Evolutionary conservation across 1,284 basidiomycete genomes (phyloP).

Genomic region (Ceratobasidium sp.): DNA sequence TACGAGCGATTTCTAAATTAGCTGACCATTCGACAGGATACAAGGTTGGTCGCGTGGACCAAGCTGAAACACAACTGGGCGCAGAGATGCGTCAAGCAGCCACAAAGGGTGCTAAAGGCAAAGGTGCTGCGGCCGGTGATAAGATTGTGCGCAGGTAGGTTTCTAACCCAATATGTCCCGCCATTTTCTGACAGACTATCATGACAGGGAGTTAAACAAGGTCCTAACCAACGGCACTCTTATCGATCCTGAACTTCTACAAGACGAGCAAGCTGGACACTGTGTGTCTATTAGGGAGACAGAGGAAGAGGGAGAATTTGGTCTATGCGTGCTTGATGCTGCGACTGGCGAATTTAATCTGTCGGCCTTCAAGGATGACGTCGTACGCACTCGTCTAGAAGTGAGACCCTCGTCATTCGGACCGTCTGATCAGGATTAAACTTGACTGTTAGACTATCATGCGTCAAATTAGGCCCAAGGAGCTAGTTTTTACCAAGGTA

Average conservation of each 20-base stretch:
- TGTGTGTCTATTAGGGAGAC: conserved; percentile 84
- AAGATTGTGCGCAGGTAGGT: conserved; percentile 71
- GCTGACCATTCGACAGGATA: conserved; percentile 66
- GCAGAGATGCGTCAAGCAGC: conserved; percentile 58
- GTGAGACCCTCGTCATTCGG: background rate
- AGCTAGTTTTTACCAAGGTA: conserved; percentile 91
- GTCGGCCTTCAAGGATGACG: conserved; percentile 89
- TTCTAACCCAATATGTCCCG: conserved; percentile 14
- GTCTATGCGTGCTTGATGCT: conserved; percentile 94
- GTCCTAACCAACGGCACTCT: conserved; percentile 98
- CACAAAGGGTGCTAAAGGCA: conserved; percentile 47
- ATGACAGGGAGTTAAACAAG: conserved; percentile 84
- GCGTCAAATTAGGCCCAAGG: conserved; percentile 91
- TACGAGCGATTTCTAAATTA: conserved; percentile 14
- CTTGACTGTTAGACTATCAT: conserved; percentile 69
- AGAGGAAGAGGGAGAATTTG: conserved; percentile 70
- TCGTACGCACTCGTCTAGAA: conserved; percentile 90
- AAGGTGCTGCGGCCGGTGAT: conserved; percentile 53
- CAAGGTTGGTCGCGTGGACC: conserved; percentile 97
- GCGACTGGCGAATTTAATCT: conserved; percentile 96
- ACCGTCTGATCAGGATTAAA: background rate
- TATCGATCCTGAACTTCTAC: conserved; percentile 87
- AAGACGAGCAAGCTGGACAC: conserved; percentile 94
- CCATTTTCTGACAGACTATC: conserved; percentile 48
- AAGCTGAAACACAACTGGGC: conserved; percentile 88